Evolutionary conservation across 2,329 filamentous ascomycete species (phyloP), one percentile per base, ranked within the genome.

Genomic region (Geoglossum cookeanum): DNA sequence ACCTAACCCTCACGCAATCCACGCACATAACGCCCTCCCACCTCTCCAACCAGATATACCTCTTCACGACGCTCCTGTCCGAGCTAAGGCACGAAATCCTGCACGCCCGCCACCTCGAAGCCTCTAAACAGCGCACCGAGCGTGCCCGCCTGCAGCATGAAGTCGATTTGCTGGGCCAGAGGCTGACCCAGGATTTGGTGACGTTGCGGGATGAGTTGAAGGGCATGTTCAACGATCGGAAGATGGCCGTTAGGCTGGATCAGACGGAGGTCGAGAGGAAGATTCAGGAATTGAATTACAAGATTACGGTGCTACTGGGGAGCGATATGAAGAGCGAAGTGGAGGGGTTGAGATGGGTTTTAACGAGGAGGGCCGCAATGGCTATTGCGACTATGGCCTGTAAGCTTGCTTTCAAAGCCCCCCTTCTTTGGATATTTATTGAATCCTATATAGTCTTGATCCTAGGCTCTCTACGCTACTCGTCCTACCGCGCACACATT

Each of bases 281-380:
- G 77, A 90, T 95, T 61, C 90, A 96, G 75, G 85, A 95, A 72
- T 78, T 97, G 63, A 94, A 91, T 70, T 95, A 97, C 71, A 92
- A 94, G 68, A 97, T 98, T 68, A 94, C 87, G 27, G 88, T 95
- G 35, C 78, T 80, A 45, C 77, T 98, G 48, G 94, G 88, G 68
- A 92, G 87, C 60, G 92, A 97, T 68, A 82, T 85, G 53, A 90
- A 91, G 68, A 91, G 86, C 3, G 87, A 96, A 64, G 90, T 97
- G 54, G 92, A 98, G 69, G 85, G 84, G 1, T 73, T 98, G 54
- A 78, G 92, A 59, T 97, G 92, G 92, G 82, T 96, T 47, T 71
- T 84, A 58, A 84, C 81, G 8, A 71, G 81, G 51, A 72, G 81
- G n/a, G 80, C 80, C 1, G 79, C 80, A 13, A 71, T 80, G 59